Conservation (phyloP, 78 protist genomes). For the Dictyostelium citrinum region DNA sequence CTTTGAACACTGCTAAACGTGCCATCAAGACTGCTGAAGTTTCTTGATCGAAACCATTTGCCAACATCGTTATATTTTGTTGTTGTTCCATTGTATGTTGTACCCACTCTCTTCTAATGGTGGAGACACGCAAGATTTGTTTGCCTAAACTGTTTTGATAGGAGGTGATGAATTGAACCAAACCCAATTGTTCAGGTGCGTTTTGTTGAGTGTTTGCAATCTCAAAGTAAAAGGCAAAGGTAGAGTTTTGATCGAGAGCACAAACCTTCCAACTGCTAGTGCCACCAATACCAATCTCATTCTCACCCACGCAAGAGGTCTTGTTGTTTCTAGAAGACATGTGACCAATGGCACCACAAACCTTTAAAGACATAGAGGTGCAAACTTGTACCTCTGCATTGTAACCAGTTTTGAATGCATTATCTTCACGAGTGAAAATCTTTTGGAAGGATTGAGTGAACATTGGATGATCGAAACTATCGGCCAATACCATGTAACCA, state of each 20-base stretch:
- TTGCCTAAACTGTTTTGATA: constrained; percentile 91
- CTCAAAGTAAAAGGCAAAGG: constrained; percentile 94
- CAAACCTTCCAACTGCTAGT: constrained; percentile 93
- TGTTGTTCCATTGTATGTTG: not conserved
- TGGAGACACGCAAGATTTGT: constrained; percentile 95
- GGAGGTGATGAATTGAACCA: constrained; percentile 90
- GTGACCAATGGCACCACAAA: constrained; percentile 94
- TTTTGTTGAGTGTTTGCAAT: constrained; percentile 70
- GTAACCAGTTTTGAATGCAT: constrained; percentile 29
- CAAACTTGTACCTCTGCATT: constrained; percentile 59
- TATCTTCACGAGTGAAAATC: constrained; percentile 65
- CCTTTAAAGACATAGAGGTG: constrained; percentile 81
- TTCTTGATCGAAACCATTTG: constrained; percentile 94
- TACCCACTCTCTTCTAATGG: constrained; percentile 82
- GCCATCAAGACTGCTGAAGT: constrained; percentile 98
- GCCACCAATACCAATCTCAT: constrained; percentile 95
- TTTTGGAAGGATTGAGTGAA: constrained; percentile 90
- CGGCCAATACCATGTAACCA: constrained; percentile 88
- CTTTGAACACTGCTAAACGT: constrained; percentile 92
- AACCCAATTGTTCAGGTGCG: constrained; percentile 57
- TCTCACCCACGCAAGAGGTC: constrained; percentile 56
- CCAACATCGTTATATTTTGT: constrained; percentile 20
- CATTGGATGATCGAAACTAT: constrained; percentile 86
- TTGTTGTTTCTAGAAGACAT: constrained; percentile 34
- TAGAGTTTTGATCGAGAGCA: constrained; percentile 78